These are phyloP conservation scores for Adansonia madagascariensis DNA, from an alignment of 441 rosid genomes.

Conservation along the genomic window DNA sequence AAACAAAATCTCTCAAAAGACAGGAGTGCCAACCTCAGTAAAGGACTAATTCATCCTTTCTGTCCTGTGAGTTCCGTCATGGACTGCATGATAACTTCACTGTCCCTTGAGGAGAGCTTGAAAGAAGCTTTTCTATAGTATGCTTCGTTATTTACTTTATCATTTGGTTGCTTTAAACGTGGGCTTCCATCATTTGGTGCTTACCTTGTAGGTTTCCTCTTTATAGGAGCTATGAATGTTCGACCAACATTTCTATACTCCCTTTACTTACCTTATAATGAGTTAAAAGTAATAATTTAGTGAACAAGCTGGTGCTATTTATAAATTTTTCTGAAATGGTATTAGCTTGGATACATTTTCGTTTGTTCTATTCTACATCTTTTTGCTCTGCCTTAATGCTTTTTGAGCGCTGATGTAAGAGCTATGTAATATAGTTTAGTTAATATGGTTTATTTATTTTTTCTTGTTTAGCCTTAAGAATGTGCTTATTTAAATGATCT, in stretches of 20 bases:
- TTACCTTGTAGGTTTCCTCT: background rate
- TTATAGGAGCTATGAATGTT: background rate
- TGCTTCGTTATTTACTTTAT: background rate
- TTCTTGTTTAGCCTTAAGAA: no score
- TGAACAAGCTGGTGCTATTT: background rate
- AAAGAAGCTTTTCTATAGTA: background rate
- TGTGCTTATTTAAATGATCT: background rate
- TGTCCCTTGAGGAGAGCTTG: background rate
- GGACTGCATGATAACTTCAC: background rate
- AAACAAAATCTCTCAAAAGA: background rate
- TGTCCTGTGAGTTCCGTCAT: background rate
- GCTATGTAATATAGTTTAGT: background rate
- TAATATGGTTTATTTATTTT: no score
- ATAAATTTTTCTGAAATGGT: no score
- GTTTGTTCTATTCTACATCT: no score
- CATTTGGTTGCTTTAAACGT: constrained; percentile 2
- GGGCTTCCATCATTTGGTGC: constrained; percentile 1
- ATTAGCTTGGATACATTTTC: no score
- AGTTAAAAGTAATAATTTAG: background rate
- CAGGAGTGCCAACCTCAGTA: no score
- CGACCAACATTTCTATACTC: background rate
- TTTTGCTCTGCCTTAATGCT: background rate
- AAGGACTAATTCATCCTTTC: background rate
- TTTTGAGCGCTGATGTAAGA: no score
- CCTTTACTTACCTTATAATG: background rate